phyloP scores from a whole-genome alignment of 2,329 filamentous ascomycete species.

The Colletotrichum chlorophyti region DNA sequence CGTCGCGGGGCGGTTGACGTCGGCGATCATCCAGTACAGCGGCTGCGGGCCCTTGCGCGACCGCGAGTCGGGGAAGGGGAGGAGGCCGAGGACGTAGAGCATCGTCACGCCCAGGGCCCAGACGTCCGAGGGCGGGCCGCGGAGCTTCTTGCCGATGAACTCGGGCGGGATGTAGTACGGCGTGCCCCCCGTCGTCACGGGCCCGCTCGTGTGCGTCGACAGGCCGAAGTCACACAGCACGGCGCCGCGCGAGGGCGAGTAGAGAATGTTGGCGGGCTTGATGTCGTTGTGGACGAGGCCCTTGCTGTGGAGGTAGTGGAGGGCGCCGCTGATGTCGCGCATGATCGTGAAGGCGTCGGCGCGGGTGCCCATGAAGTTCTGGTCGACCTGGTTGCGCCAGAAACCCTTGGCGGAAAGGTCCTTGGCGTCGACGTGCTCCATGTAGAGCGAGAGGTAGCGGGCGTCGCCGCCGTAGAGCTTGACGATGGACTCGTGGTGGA shows the following conservation, averaged over 20 bases:
- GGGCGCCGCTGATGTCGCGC: slow-evolving; percentile 58
- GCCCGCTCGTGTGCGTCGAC: slow-evolving; percentile 54
- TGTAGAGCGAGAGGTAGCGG: slow-evolving; percentile 65
- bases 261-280: slow-evolving; percentile 68
- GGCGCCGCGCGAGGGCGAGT: slow-evolving; percentile 63
- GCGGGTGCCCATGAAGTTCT: slow-evolving; percentile 57
- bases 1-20: slow-evolving; percentile 52
- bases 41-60: slow-evolving; percentile 49
- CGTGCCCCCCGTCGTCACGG: slow-evolving; percentile 60
- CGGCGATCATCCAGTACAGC: slow-evolving; percentile 65
- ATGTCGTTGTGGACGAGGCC: slow-evolving; percentile 67
- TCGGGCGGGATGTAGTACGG: slow-evolving; percentile 69
- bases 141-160: slow-evolving; percentile 61
- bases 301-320: slow-evolving; percentile 62
- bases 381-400: slow-evolving; percentile 55
- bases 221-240: slow-evolving; percentile 68
- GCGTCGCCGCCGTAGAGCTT: slow-evolving; percentile 65
- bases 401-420: slow-evolving; percentile 56
- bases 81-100: slow-evolving; percentile 64
- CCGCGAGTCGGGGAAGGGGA: slow-evolving; percentile 61
- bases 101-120: slow-evolving; percentile 68
- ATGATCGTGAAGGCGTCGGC: slow-evolving; percentile 60
- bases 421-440: slow-evolving; percentile 65
- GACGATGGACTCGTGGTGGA: slow-evolving; percentile 65
- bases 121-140: slow-evolving; percentile 62